Evolutionary conservation across 257 asterid genomes (phyloP).

Genomic region (Capsicum pubescens): DNA sequence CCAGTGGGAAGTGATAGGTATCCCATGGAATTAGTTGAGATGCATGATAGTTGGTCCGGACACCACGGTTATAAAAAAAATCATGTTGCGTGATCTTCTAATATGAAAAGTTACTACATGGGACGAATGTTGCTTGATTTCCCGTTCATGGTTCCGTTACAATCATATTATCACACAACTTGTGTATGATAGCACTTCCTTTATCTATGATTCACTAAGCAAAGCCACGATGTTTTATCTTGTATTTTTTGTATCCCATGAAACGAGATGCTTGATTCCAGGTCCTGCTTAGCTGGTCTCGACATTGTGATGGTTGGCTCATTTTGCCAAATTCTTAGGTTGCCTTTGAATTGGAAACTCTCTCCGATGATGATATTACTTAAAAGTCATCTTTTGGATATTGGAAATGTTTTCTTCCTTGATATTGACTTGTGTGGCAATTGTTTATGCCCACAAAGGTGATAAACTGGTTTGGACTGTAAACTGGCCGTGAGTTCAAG

Average conservation of each 20-base stretch:
- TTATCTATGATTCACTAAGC: neutral
- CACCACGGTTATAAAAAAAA: no score
- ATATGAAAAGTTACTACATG: neutral
- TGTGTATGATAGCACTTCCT: neutral
- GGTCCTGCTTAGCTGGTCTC: slow-evolving; percentile 53
- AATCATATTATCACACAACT: neutral
- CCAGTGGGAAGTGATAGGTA: no score
- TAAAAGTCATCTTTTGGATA: neutral
- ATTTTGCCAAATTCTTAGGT: neutral
- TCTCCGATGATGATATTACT: neutral
- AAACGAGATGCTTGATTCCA: slow-evolving; percentile 37
- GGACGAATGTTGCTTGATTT: slow-evolving; percentile 4
- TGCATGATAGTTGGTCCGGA: no score
- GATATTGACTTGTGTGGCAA: neutral
- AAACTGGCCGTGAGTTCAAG: neutral
- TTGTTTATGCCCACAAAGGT: neutral
- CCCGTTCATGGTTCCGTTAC: neutral
- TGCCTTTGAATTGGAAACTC: slow-evolving; percentile 9
- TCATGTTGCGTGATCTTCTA: neutral
- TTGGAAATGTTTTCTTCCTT: neutral
- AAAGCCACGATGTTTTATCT: neutral
- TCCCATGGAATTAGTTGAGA: no score
- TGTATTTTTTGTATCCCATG: neutral
- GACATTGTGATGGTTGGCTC: neutral
- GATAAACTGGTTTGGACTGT: neutral